These are phyloP conservation scores for Cryptococcus jaspeensis DNA, from an alignment of 1,284 basidiomycete genomes.

Conservation along the genomic window DNA sequence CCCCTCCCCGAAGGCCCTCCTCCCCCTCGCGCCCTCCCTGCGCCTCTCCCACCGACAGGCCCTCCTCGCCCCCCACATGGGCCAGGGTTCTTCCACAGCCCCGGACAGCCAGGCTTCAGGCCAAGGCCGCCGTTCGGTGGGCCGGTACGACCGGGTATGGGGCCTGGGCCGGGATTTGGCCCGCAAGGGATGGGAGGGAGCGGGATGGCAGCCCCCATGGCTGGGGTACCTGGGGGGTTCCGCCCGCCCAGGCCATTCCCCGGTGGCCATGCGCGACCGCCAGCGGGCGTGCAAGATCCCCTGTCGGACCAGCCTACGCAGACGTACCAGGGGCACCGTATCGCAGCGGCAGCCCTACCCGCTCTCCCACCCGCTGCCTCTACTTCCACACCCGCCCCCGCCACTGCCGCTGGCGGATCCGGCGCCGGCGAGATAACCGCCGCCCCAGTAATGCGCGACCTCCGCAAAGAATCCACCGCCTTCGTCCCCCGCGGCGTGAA, in stretches of 20 bases:
- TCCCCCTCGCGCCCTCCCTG: slow-evolving; percentile 31
- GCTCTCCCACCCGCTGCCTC: slow-evolving; percentile 17
- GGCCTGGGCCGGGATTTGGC: too few species aligned
- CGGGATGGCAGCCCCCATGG: slow-evolving; percentile 19
- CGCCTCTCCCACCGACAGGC: slow-evolving; percentile 16
- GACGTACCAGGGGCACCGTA: slow-evolving; percentile 46
- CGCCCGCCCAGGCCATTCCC: slow-evolving; percentile 18
- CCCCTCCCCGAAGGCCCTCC: slow-evolving; percentile 53
- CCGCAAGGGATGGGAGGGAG: slow-evolving; percentile 3
- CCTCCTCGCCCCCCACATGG: slow-evolving; percentile 26
- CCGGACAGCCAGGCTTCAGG: background rate
- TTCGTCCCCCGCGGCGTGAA: slow-evolving; percentile 67
- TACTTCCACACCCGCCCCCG: slow-evolving; percentile 8
- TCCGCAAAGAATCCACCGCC: slow-evolving; percentile 86
- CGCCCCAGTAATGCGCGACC: slow-evolving; percentile 77
- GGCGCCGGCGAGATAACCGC: slow-evolving; percentile 59
- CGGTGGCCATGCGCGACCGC: slow-evolving; percentile 26
- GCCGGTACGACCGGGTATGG: too few species aligned
- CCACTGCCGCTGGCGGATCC: slow-evolving; percentile 1
- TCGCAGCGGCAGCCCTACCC: slow-evolving; percentile 30
- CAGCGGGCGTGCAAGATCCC: slow-evolving; percentile 44
- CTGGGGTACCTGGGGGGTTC: slow-evolving; percentile 11
- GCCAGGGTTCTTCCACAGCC: background rate
- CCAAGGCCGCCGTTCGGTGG: too few species aligned
- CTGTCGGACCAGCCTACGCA: slow-evolving; percentile 43